phyloP scores from a whole-genome alignment of 176 grass and related monocot genomes.

The Chloris gayana region DNA sequence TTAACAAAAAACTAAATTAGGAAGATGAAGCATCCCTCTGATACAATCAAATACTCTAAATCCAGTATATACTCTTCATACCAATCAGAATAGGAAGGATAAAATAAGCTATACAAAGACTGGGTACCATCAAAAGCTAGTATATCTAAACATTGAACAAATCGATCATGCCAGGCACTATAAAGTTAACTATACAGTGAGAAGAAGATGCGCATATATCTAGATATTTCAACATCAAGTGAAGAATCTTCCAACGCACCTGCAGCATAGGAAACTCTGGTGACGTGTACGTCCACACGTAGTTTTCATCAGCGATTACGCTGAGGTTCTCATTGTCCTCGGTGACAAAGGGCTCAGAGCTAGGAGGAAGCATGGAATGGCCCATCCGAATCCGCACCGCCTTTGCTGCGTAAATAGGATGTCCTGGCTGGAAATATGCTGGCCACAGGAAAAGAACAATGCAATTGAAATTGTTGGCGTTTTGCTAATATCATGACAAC shows the following conservation, averaged over 20 bases:
- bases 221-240: neutral
- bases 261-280: constrained; percentile 79
- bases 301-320: constrained; percentile 59
- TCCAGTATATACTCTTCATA: neutral
- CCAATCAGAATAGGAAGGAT: neutral
- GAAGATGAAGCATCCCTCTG: neutral
- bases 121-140: neutral
- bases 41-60: neutral
- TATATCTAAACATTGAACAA: neutral
- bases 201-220: neutral
- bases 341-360: constrained; percentile 25
- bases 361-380: constrained; percentile 46
- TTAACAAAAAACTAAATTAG: neutral
- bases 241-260: constrained; percentile 38
- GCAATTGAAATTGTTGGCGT: neutral
- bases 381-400: constrained; percentile 70
- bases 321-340: constrained; percentile 36
- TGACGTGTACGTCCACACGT: constrained; percentile 79
- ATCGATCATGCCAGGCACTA: neutral
- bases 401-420: constrained; percentile 76
- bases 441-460: constrained; percentile 16
- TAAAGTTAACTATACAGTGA: constrained; percentile 8
- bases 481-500: neutral
- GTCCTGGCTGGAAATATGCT: constrained; percentile 56
- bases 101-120: neutral